Base-by-base conservation (phyloP, 2,329 filamentous ascomycete species). In the Bipolaris gigantea region DNA sequence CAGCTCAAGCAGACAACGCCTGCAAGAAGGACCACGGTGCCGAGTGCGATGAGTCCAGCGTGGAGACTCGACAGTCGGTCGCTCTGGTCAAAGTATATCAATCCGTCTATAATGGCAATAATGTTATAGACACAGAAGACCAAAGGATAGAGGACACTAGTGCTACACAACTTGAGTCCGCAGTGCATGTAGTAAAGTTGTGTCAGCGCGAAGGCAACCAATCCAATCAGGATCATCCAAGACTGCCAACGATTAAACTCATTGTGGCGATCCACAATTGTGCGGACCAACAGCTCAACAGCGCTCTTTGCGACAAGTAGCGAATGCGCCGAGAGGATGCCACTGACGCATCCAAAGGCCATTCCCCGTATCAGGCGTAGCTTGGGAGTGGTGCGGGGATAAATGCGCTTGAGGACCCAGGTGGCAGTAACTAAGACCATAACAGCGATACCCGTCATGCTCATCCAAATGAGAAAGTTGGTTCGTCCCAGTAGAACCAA, bases 41-140 rank as follows among this genome's bases (percentile, higher is more conserved):
- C 94, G 2, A 99, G 75, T 0, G 92, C 85, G 59, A 97, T 96
- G 53, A 95, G 83, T 34, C 86, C 85, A 15, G 89, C 93, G 67
- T 90, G 87, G 2, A 94, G 76, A 0, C 85, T 81, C 15, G 87
- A 86, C 59, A 99, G 85, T 51, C 89, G 83, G 60, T 91, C 88
- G 48, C 88, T 89, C 75, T 99, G 94, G 65, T 89, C 84, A 77
- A 97, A 99, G 76, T 97, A 99, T 66, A 99, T 96, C 63, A 99
- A 82, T 30, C 94, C 94, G 75, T 99, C 94, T 63, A 97, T 80
- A 64, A 99, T 99, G 62, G 94, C 94, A 69, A 97, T 92, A 69
- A 99, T 96, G 80, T 99, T 99, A 82, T 97, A 99, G 61, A 97
- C 86, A 81, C 94, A 99, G 76, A 99, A 99, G 35, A 97, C 92